Percentiles rank a stretch among this genome's conserved stretches.
Evolutionary conservation across 2,329 filamentous ascomycete genomes (phyloP).

Genomic region (Coniochaeta pulveracea): DNA sequence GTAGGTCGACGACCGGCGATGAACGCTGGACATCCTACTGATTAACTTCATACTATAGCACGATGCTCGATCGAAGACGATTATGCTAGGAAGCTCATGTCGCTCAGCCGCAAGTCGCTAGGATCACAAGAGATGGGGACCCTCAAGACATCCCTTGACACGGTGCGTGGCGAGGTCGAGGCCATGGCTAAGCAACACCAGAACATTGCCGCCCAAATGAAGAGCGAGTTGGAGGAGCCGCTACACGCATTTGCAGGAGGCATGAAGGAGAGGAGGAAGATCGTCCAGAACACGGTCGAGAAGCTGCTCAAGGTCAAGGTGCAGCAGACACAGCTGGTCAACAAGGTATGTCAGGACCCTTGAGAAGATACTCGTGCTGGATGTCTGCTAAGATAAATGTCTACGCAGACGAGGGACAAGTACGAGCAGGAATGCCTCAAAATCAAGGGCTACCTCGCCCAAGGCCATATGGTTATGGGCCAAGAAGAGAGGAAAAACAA

Average conservation of each 20-base stretch:
- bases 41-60: constrained; percentile 33
- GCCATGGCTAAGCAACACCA: constrained; percentile 90
- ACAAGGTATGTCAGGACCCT: constrained; percentile 54
- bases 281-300: constrained; percentile 87
- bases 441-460: constrained; percentile 95
- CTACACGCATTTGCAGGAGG: constrained; percentile 82
- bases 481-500: constrained; percentile 99
- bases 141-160: constrained; percentile 74
- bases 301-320: constrained; percentile 88
- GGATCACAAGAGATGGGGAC: constrained; percentile 82
- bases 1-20: constrained; percentile 28
- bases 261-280: constrained; percentile 94
- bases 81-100: constrained; percentile 80
- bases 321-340: constrained; percentile 81
- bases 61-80: constrained; percentile 94
- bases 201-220: constrained; percentile 87
- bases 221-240: constrained; percentile 88
- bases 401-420: constrained; percentile 64
- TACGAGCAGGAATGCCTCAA: constrained; percentile 97
- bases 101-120: constrained; percentile 75
- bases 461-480: constrained; percentile 99
- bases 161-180: constrained; percentile 80
- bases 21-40: not conserved
- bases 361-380: not conserved
- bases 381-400: constrained; percentile 7